Evolutionary conservation across 495 filamentous ascomycete species (phyloP).

Genomic region (Entonaema liquescens): DNA sequence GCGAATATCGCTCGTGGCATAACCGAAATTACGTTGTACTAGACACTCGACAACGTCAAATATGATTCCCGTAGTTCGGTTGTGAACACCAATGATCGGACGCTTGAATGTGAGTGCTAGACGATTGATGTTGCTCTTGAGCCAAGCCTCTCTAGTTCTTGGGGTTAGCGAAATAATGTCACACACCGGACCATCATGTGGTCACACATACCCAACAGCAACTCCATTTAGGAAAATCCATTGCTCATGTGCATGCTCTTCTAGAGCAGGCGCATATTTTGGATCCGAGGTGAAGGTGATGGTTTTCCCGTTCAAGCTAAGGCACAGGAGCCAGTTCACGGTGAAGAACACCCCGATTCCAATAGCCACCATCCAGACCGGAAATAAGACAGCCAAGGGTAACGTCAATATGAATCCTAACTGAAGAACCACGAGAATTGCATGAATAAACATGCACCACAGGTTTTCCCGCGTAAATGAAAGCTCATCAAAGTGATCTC

Average conservation of each 20-base stretch:
- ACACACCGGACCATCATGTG: slow-evolving; percentile 16
- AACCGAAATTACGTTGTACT: slow-evolving; percentile 77
- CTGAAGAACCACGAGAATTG: slow-evolving; percentile 61
- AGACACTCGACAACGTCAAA: slow-evolving; percentile 82
- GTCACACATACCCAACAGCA: slow-evolving; percentile 61
- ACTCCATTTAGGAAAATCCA: slow-evolving; percentile 83
- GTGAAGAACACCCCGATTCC: slow-evolving; percentile 49
- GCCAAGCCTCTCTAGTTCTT: slow-evolving; percentile 59
- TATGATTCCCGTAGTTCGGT: slow-evolving; percentile 74
- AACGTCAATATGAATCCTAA: slow-evolving; percentile 58
- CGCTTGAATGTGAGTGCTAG: slow-evolving; percentile 78
- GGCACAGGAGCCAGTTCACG: slow-evolving; percentile 60
- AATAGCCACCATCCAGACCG: slow-evolving; percentile 57
- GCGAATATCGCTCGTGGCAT: slow-evolving; percentile 75
- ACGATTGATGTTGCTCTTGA: slow-evolving; percentile 75
- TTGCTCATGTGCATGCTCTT: slow-evolving; percentile 64
- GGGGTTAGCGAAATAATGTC: slow-evolving; percentile 16
- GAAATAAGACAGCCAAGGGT: slow-evolving; percentile 57
- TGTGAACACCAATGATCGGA: slow-evolving; percentile 81
- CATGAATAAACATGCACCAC: slow-evolving; percentile 60
- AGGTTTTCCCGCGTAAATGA: slow-evolving; percentile 60
- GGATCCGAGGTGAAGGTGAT: slow-evolving; percentile 54
- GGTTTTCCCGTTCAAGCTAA: slow-evolving; percentile 58
- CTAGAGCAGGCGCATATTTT: slow-evolving; percentile 52
- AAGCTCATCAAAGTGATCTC: slow-evolving; percentile 66